These are phyloP conservation scores for Phialophora expanda DNA, from an alignment of 2,329 filamentous ascomycete species.

Conservation along the genomic window DNA sequence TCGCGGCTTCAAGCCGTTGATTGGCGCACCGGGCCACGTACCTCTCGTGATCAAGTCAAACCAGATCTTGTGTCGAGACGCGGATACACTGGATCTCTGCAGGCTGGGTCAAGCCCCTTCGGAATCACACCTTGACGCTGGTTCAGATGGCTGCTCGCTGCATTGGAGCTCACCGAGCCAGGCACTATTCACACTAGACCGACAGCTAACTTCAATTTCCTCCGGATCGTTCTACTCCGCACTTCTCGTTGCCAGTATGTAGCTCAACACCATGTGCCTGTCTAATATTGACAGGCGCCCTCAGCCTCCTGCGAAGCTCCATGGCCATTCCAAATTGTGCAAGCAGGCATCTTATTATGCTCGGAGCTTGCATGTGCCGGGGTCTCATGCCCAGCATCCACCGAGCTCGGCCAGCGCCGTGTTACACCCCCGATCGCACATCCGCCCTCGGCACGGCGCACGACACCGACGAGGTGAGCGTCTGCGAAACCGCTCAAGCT, in stretches of 20 bases:
- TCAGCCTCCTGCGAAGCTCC: background rate
- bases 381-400: background rate
- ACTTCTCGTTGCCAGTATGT: background rate
- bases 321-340: background rate
- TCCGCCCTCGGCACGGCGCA: background rate
- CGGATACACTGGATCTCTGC: background rate
- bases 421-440: background rate
- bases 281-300: background rate
- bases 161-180: background rate
- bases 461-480: background rate
- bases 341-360: too few relatives aligned
- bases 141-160: background rate
- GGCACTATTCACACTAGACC: background rate
- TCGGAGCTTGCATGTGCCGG: background rate
- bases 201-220: background rate
- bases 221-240: background rate
- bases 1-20: slow-evolving; percentile 20
- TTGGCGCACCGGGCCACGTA: slow-evolving; percentile 20
- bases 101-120: background rate
- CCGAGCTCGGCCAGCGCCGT: too few relatives aligned
- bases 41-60: background rate
- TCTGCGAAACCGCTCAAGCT: background rate
- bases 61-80: background rate
- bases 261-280: background rate
- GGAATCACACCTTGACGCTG: background rate